Conservation (phyloP, 1,284 basidiomycete genomes). For the Pseudozyma pruni region DNA sequence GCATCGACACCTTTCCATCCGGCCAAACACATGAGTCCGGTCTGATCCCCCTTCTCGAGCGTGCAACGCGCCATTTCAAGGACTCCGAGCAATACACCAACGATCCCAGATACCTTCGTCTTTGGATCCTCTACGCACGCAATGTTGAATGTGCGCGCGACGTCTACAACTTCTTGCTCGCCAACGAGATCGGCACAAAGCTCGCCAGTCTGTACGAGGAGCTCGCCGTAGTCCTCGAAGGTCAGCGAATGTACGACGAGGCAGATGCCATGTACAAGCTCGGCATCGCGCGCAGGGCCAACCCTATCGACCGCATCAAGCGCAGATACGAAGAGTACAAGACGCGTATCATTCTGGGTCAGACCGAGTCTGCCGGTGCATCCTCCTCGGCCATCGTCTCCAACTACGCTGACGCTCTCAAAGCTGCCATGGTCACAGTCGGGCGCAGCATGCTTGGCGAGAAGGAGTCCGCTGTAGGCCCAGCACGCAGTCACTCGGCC, state of each 20-base stretch:
- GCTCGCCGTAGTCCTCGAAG: constrained; percentile 80
- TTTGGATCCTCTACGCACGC: constrained; percentile 80
- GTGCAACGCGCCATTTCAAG: constrained; percentile 80
- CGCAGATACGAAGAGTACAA: constrained; percentile 84
- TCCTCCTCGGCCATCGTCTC: constrained; percentile 6
- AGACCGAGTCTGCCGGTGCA: constrained; percentile 15
- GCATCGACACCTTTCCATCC: constrained; percentile 73
- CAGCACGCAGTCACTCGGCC: constrained; percentile 42
- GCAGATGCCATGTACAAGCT: constrained; percentile 83
- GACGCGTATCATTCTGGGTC: constrained; percentile 69
- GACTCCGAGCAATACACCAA: constrained; percentile 82
- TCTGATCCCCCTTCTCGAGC: constrained; percentile 79
- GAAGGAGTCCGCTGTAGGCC: constrained; percentile 37
- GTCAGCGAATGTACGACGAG: constrained; percentile 74
- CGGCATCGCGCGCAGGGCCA: constrained; percentile 83
- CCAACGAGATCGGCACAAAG: constrained; percentile 80
- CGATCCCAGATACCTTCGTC: constrained; percentile 86
- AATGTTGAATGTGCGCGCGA: constrained; percentile 63
- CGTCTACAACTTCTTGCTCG: constrained; percentile 75
- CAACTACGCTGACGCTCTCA: constrained; percentile 54
- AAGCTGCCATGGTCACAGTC: constrained; percentile 55
- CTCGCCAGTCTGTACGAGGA: constrained; percentile 86
- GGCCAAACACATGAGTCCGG: constrained; percentile 73
- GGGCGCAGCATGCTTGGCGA: constrained; percentile 62
- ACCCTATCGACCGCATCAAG: constrained; percentile 86